phyloP scores from a whole-genome alignment of 257 asterid species.

The Ocimum tenuiflorum region DNA sequence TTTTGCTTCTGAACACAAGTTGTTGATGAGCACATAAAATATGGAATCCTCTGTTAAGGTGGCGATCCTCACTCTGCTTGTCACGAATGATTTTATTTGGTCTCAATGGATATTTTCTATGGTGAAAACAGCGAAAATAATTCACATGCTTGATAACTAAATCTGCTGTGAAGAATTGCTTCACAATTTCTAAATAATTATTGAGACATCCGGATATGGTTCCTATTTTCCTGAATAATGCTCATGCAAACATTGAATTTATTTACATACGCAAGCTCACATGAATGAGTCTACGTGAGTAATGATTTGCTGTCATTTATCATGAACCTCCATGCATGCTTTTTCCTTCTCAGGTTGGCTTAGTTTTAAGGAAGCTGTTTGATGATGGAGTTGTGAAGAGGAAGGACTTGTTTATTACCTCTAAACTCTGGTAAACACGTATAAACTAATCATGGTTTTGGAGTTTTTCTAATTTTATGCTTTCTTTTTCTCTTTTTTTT shows the following conservation, averaged over 20 bases:
- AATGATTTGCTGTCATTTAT: not conserved
- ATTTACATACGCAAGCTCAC: not conserved
- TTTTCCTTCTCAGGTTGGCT: conserved; percentile 48
- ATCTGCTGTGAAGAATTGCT: not conserved
- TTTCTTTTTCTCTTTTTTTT: too few relatives aligned
- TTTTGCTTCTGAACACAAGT: not conserved
- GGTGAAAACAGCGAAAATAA: too few relatives aligned
- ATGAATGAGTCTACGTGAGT: not conserved
- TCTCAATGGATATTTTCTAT: too few relatives aligned
- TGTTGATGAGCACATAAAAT: too few relatives aligned
- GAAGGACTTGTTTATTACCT: conserved; percentile 68
- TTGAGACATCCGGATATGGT: not conserved
- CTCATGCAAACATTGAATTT: not conserved
- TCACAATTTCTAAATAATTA: not conserved
- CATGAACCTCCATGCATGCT: not conserved
- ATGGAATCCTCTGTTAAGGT: too few relatives aligned
- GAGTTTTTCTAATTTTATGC: not conserved
- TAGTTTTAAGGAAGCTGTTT: conserved; percentile 57
- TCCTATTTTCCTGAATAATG: not conserved
- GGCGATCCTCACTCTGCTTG: too few relatives aligned
- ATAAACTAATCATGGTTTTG: not conserved
- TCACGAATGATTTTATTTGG: too few relatives aligned
- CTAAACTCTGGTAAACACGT: conserved; percentile 60
- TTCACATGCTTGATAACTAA: too few relatives aligned
- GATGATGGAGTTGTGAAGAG: conserved; percentile 72